phyloP scores from a whole-genome alignment of 208 protist species.

The Kentomonas sorsogonicus region DNA sequence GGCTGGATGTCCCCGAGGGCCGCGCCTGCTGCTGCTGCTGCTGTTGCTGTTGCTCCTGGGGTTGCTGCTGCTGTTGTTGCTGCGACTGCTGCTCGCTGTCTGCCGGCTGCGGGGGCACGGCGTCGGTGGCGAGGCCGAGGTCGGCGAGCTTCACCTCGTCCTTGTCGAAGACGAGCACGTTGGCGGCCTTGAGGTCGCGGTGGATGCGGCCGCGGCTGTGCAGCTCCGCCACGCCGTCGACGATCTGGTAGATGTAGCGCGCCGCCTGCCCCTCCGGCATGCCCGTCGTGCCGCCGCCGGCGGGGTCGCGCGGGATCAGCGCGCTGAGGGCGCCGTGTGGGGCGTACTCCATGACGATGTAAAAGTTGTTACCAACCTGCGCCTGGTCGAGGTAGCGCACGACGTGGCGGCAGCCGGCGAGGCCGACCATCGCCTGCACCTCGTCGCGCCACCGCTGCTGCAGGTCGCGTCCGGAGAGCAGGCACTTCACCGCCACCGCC shows the following conservation, averaged over 20 bases:
- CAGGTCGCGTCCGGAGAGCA: constrained; percentile 31
- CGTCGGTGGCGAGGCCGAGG: constrained; percentile 65
- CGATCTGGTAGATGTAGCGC: constrained; percentile 48
- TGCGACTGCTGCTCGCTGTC: constrained; percentile 2
- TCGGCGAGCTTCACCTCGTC: constrained; percentile 81
- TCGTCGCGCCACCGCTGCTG: constrained; percentile 60
- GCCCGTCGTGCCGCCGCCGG: constrained; percentile 11
- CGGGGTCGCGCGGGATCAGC: constrained; percentile 18
- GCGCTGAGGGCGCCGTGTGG: constrained; percentile 54
- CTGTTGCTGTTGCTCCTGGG: neutral
- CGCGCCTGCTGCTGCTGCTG: neutral
- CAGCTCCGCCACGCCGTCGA: constrained; percentile 55
- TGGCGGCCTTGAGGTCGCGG: constrained; percentile 87
- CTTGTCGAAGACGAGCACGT: constrained; percentile 63
- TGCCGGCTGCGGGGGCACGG: neutral
- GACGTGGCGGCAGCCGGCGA: constrained; percentile 42
- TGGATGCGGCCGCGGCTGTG: constrained; percentile 66
- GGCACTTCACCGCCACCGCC: constrained; percentile 71
- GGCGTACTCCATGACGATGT: constrained; percentile 74
- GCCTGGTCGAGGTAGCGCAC: constrained; percentile 83
- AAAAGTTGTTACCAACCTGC: constrained; percentile 43
- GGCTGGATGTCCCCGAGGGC: neutral
- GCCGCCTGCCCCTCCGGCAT: constrained; percentile 28
- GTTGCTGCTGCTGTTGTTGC: constrained; percentile 4
- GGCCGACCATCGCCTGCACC: constrained; percentile 52